Evolutionary conservation across 805 yeast genomes (phyloP), one percentile per base, ranked within the genome.

Genomic region (Yarrowia sp.): DNA sequence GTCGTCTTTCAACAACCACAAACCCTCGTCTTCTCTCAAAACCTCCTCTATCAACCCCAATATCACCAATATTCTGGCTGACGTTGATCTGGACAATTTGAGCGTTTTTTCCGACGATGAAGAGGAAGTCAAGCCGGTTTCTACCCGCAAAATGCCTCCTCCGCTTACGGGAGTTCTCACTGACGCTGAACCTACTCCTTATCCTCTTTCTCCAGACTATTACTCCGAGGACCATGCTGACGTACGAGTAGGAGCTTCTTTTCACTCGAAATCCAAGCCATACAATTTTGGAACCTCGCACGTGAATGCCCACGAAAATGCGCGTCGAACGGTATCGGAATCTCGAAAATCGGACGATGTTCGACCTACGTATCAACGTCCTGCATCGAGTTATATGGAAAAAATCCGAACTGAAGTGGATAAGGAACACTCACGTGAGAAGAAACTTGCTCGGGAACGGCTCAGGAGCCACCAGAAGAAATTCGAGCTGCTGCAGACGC

Each of bases 361-460:
- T 5, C 4, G 32, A 26, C 32, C 32, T 14, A 26, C 52, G 5
- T 26, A 48, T 14, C 52, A 26, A 14, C 52, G 36, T 0, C 14
- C 52, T 1, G 52, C 35, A 2, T 11, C 36, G 9, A 14, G 7
- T 7, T 19, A 48, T 36, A 49, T 49, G 38, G 53, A 49, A 3
- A 15, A 49, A 38, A 49, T 49, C 10, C 40, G 53, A 11, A 32
- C 53, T 7, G 53, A 49, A 19, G 40, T 49, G n/a, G 40, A 49
- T 11, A 49, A 49, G 36, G 40, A 49, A 8, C 53, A 49, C 2
- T 3, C 19, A 0, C 19, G 53, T 8, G 53, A 49, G 5, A 49
- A 49, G 53, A 14, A 32, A 14, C 38, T 8, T 11, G 38, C 53
- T 8, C 53, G 53, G 4, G 53, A 49, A 9, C 36, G 53, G 4